Evolutionary conservation across 177 flowering plant genomes (phyloP).

Genomic region (Telopea speciosissima): DNA sequence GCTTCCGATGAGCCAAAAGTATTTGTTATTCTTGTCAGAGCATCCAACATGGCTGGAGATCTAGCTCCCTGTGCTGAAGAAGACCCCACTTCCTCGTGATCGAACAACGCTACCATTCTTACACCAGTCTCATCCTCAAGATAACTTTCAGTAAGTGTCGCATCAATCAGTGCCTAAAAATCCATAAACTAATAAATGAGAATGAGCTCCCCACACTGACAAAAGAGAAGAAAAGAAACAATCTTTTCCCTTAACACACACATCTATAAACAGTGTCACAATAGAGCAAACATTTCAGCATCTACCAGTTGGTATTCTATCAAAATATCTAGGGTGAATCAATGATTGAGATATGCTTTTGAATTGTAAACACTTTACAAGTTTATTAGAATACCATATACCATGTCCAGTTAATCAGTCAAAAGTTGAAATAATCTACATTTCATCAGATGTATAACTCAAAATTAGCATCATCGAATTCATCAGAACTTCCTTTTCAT

Average conservation of each 20-base stretch:
- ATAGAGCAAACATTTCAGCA: not conserved
- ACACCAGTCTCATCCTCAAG: constrained; percentile 81
- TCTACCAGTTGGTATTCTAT: not conserved
- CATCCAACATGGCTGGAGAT: constrained; percentile 89
- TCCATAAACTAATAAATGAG: constrained; percentile 1
- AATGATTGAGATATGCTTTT: not conserved
- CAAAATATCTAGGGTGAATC: not conserved
- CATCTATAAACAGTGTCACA: not conserved
- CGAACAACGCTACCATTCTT: constrained; percentile 89
- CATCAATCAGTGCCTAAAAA: constrained; percentile 78
- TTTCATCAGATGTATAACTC: not conserved
- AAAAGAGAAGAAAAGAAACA: not conserved
- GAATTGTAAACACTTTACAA: not conserved
- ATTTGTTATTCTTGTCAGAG: constrained; percentile 73
- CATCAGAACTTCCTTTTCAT: not conserved
- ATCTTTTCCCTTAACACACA: not conserved
- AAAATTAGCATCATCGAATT: not conserved
- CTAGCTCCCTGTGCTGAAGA: constrained; percentile 98
- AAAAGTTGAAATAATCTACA: not conserved
- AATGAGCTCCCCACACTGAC: not conserved
- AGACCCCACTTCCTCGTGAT: constrained; percentile 97
- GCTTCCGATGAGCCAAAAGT: constrained; percentile 52
- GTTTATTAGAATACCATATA: not conserved
- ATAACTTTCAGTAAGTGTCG: constrained; percentile 59
- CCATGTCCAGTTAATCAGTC: not conserved